Evolutionary conservation across 164 flowering plant species (phyloP).

Genomic region (Vitis riparia): DNA sequence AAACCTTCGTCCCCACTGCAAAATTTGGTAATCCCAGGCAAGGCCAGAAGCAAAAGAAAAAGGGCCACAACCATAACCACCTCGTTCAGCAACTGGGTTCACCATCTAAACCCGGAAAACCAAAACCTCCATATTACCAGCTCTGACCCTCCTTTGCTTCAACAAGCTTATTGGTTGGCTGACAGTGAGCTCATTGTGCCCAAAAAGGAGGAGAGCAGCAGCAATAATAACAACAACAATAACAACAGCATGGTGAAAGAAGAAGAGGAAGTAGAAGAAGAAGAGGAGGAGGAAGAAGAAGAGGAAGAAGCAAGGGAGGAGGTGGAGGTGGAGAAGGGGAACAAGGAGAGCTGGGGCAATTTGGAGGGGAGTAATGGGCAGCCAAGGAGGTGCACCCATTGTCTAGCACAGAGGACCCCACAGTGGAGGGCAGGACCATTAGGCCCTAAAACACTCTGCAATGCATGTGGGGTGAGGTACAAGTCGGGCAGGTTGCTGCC

Average conservation of each 20-base stretch:
- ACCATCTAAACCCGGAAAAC: slow-evolving; percentile 18
- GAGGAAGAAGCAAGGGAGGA: slow-evolving; percentile 7
- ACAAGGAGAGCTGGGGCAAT: slow-evolving; percentile 11
- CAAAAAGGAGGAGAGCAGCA: slow-evolving; percentile 19
- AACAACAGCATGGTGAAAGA: slow-evolving; percentile 1
- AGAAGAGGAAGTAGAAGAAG: neutral
- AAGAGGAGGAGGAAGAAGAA: slow-evolving; percentile 12
- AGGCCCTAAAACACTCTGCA: slow-evolving; percentile 74
- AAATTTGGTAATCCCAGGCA: slow-evolving; percentile 35
- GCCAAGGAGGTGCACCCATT: slow-evolving; percentile 66
- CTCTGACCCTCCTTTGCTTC: slow-evolving; percentile 51
- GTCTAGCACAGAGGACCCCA: slow-evolving; percentile 65
- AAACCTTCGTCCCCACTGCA: slow-evolving; percentile 19
- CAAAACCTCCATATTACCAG: slow-evolving; percentile 15
- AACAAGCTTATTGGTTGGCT: slow-evolving; percentile 61
- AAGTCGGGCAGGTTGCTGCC: slow-evolving; percentile 72
- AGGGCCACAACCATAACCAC: slow-evolving; percentile 21
- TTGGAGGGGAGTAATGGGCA: slow-evolving; percentile 21
- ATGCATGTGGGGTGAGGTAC: slow-evolving; percentile 81
- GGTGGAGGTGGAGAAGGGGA: slow-evolving; percentile 11
- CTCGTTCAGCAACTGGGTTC: slow-evolving; percentile 21
- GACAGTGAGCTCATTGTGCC: slow-evolving; percentile 61
- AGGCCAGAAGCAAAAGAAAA: slow-evolving; percentile 56
- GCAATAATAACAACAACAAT: neutral
- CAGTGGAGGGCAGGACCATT: slow-evolving; percentile 80